Evolutionary conservation across 805 yeast genomes (phyloP).

Genomic region (Candida succiphila): DNA sequence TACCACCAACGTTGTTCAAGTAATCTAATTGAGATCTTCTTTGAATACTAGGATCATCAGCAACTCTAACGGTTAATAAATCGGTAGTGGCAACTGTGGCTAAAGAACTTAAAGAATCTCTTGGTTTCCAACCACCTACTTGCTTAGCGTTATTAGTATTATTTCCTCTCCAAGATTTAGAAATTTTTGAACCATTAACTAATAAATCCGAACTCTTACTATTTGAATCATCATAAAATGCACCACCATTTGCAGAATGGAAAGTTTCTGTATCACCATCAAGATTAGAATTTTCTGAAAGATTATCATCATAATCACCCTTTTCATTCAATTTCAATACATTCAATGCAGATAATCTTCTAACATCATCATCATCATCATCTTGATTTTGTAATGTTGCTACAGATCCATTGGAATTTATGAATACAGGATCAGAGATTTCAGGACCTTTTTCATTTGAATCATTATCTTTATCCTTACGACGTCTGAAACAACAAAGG

Average conservation of each 20-base stretch:
- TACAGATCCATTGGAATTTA: constrained; percentile 13
- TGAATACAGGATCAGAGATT: constrained; percentile 30
- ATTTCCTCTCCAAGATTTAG: constrained; percentile 54
- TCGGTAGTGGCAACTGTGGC: constrained; percentile 85
- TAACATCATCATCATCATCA: constrained; percentile 7
- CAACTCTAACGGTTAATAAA: constrained; percentile 67
- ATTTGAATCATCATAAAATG: constrained; percentile 29
- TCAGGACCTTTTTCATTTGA: constrained; percentile 20
- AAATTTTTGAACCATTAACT: constrained; percentile 21
- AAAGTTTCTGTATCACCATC: constrained; percentile 27
- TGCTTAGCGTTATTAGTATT: constrained; percentile 20
- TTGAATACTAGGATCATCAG: constrained; percentile 42
- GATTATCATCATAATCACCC: constrained; percentile 24
- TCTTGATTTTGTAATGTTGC: constrained; percentile 4
- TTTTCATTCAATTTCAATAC: constrained; percentile 40
- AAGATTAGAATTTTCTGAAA: constrained; percentile 46
- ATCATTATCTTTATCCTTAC: constrained; percentile 19
- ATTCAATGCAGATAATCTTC: constrained; percentile 39
- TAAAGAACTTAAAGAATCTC: constrained; percentile 61
- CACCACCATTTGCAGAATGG: constrained; percentile 15
- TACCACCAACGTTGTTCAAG: constrained; percentile 3
- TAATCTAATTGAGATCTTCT: constrained; percentile 24
- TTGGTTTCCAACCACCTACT: constrained; percentile 41
- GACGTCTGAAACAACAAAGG: constrained; percentile 45
- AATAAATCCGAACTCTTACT: constrained; percentile 31